A percentile compares a stretch with the other conserved stretches of the same genome.
These are phyloP conservation scores for Globisporangium orthogonon DNA, from an alignment of 352 stramenopile genomes.

Conservation along the genomic window DNA sequence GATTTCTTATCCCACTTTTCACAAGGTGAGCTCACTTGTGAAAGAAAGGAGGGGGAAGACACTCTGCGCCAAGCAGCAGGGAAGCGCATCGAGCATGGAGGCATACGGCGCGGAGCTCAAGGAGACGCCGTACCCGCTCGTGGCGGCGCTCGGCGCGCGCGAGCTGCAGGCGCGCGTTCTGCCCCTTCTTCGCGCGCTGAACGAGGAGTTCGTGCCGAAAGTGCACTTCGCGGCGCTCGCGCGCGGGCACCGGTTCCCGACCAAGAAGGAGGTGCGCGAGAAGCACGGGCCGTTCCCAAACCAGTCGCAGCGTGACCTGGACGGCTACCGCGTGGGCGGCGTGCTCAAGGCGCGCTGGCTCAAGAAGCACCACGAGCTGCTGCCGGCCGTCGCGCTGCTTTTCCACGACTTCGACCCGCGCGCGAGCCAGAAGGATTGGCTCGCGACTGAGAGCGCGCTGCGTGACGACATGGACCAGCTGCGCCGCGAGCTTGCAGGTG, in stretches of 20 bases:
- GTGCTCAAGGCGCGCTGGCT: slow-evolving; percentile 79
- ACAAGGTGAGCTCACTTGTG: no score
- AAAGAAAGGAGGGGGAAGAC: no score
- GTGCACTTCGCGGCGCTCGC: slow-evolving; percentile 68
- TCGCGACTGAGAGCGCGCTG: slow-evolving; percentile 54
- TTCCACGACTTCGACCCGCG: slow-evolving; percentile 84
- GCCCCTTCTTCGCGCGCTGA: slow-evolving; percentile 52
- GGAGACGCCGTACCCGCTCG: slow-evolving; percentile 83
- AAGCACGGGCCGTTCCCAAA: slow-evolving; percentile 82
- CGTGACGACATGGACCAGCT: slow-evolving; percentile 75
- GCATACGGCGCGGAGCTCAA: slow-evolving; percentile 78
- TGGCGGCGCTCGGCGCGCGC: slow-evolving; percentile 66
- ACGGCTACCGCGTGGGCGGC: slow-evolving; percentile 59
- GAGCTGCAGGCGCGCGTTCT: slow-evolving; percentile 77
- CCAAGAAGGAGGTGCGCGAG: slow-evolving; percentile 81
- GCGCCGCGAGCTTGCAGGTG: slow-evolving; percentile 41
- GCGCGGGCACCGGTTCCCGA: slow-evolving; percentile 68
- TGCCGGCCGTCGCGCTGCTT: slow-evolving; percentile 74
- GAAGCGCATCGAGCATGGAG: slow-evolving; percentile 46
- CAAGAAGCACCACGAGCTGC: slow-evolving; percentile 82
- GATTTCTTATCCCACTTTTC: neutral
- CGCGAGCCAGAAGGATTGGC: slow-evolving; percentile 66
- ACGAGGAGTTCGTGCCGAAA: slow-evolving; percentile 81
- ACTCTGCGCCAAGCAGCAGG: no score
- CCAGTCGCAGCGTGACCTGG: slow-evolving; percentile 79